Conservation (phyloP, 2,329 filamentous ascomycete species). For the Colletotrichum australisinense region DNA sequence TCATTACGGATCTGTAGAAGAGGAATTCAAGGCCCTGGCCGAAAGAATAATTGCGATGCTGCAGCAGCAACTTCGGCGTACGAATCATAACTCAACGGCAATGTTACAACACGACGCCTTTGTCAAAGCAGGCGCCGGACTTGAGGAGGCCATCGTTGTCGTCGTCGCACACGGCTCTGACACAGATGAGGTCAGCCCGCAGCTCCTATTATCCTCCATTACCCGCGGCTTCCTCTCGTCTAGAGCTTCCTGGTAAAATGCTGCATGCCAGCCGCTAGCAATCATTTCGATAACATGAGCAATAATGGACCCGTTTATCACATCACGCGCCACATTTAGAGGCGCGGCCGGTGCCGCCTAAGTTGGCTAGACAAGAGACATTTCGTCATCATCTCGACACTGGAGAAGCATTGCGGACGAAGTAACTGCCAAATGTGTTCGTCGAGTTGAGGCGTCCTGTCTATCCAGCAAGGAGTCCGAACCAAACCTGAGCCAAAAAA, state of each 20-base stretch:
- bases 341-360: not conserved
- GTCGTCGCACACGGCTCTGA: conserved; percentile 32
- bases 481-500: conserved; percentile 5
- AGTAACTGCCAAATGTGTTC: not conserved
- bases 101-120: not conserved
- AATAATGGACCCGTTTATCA: conserved; percentile 14
- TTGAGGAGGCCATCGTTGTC: conserved; percentile 10
- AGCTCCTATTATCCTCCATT: conserved; percentile 31
- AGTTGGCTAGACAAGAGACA: conserved; percentile 28
- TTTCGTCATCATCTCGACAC: conserved; percentile 21
- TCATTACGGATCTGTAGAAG: not conserved
- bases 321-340: conserved; percentile 25
- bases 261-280: conserved; percentile 15
- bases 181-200: conserved; percentile 38
- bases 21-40: not conserved
- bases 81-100: not conserved
- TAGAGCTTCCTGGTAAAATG: conserved; percentile 13
- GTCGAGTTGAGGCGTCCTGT: not conserved
- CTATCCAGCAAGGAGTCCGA: not conserved
- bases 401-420: not conserved
- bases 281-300: conserved; percentile 5
- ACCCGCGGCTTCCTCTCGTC: conserved; percentile 36
- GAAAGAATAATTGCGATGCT: not conserved
- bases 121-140: not conserved
- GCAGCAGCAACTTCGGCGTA: not conserved